Base-by-base conservation (phyloP, 176 grass and related monocot genomes). In the Oryza brachyantha region DNA sequence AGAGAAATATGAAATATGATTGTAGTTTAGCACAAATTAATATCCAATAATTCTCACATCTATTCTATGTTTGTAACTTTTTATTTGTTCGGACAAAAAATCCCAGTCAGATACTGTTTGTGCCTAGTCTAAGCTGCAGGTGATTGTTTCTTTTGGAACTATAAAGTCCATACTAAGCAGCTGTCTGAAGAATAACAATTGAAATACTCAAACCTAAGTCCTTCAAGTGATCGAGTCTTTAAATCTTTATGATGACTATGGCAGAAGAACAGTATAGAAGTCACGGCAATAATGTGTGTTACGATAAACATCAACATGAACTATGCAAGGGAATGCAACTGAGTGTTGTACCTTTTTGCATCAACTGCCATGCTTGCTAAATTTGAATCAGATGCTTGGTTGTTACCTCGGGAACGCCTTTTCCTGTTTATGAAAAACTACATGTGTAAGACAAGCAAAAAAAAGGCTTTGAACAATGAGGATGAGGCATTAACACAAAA, bases 331-430 rank as follows among this genome's bases (percentile, higher is more conserved):
- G 26, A 46, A 25, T 7, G 25, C 27, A 76, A 63, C 16, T n/a
- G 9, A 69, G 43, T 37, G 5, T 5, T 32, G 17, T 93, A 99
- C 96, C 90, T 84, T 81, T 93, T 91, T 16, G 82, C 71, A 70
- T 71, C 84, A 39, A 75, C 34, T 16, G 67, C 75, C 40, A 62
- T 59, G 71, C 32, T 79, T 61, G 83, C 73, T 80, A 85, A 62
- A 58, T 83, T 76, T 66, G 77, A 39, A 76, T 73, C 42, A 36
- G 81, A 66, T 31, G 59, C 75, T 74, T 89, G 84, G 66, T 43
- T 83, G 10, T 40, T 82, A 68, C 73, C 46, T 36, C 74, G 84
- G 70, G 85, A 64, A 76, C 46, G 73, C 50, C 85, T 81, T 89
- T 73, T 95, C 71, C 96, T 99, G 81, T 77, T 85, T 68, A 83